A percentile compares a stretch with the other conserved stretches of the same genome.
Conservation (phyloP, 73 alveolate genomes). For the Paramecium sonneborni region DNA sequence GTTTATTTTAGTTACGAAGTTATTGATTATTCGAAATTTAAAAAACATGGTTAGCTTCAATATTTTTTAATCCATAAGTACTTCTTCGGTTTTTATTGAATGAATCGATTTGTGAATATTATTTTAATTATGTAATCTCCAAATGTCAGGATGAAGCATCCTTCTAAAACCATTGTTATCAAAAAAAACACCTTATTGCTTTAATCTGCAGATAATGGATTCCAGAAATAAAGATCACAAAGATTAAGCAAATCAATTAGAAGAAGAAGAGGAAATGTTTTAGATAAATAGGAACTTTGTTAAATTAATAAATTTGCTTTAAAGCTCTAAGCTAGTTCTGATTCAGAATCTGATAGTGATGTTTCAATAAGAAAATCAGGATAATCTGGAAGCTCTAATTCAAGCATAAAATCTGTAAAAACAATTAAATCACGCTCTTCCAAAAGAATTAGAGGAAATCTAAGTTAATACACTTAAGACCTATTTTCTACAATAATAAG, state of each 20-base stretch:
- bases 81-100: not conserved
- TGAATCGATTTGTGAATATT: not conserved
- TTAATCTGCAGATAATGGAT: not conserved
- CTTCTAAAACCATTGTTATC: not conserved
- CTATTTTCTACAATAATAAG: not conserved
- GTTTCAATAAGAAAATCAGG: not conserved
- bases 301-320: not conserved
- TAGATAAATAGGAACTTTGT: not conserved
- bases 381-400: not conserved
- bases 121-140: constrained; percentile 16
- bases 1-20: not conserved
- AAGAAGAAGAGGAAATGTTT: constrained; percentile 12
- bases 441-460: not conserved
- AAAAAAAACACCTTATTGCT: not conserved
- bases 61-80: not conserved
- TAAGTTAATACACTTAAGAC: not conserved
- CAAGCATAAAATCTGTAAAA: not conserved
- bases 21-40: not conserved
- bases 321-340: not conserved
- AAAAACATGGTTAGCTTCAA: not conserved
- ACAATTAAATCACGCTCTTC: not conserved
- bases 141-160: not conserved
- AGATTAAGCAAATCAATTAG: not conserved
- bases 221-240: not conserved
- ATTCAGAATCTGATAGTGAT: constrained; percentile 1